Evolutionary conservation across 169 alveolate species (phyloP).

Genomic region (Eimeria necatrix): DNA sequence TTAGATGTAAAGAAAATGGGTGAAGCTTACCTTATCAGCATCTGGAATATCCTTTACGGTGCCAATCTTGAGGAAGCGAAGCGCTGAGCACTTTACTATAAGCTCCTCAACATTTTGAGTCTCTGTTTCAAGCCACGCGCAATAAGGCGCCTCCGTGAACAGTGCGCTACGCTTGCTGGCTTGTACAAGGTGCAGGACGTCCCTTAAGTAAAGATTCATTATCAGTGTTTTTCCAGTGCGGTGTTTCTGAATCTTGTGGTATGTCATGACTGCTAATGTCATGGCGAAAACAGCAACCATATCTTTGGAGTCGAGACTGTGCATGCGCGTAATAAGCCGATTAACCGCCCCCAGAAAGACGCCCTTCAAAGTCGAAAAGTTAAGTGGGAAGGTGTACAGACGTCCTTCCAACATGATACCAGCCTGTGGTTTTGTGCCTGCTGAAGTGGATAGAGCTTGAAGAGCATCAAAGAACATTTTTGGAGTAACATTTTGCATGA

Average conservation of each 20-base stretch:
- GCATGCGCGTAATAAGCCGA: conserved; percentile 63
- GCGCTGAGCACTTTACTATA: conserved; percentile 54
- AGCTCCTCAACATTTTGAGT: background rate
- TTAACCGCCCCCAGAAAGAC: conserved; percentile 50
- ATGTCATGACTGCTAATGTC: conserved; percentile 47
- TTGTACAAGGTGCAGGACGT: conserved; percentile 43
- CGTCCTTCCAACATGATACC: conserved; percentile 69
- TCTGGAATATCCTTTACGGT: conserved; percentile 19
- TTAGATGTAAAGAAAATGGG: too few relatives aligned
- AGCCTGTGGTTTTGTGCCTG: background rate
- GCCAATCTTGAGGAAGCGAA: conserved; percentile 74
- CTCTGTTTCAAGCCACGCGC: conserved; percentile 53
- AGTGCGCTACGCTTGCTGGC: conserved; percentile 17
- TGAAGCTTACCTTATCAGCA: background rate
- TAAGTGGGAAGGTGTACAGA: conserved; percentile 70
- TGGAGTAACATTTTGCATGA: conserved; percentile 72
- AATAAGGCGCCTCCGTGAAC: conserved; percentile 53
- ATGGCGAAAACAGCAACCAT: conserved; percentile 65
- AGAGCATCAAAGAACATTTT: conserved; percentile 74
- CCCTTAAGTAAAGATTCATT: conserved; percentile 54
- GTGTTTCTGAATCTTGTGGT: conserved; percentile 76
- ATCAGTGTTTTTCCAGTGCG: conserved; percentile 77
- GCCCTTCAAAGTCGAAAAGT: conserved; percentile 39
- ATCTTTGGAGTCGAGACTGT: conserved; percentile 65
- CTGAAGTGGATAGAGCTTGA: conserved; percentile 26